A percentile compares a stretch with the other conserved stretches of the same genome.
Conservation (phyloP, 139 green algal genomes). For the Diplosphaera chodatii region DNA sequence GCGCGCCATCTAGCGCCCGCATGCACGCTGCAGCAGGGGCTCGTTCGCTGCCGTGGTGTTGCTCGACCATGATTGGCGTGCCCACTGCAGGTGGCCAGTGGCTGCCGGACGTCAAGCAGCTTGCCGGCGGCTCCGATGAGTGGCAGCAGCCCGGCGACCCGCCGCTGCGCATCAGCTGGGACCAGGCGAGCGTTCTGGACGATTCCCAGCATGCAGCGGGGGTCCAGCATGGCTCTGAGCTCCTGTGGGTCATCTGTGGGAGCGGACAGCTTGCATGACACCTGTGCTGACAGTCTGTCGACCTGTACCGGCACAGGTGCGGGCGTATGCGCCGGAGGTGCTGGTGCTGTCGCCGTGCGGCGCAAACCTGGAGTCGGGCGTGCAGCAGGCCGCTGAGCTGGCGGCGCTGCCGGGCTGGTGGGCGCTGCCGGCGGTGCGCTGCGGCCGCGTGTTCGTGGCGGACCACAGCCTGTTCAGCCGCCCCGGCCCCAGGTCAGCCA, state of each 20-base stretch:
- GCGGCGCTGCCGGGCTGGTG: conserved; percentile 80
- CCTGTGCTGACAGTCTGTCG: no score
- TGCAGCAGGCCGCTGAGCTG: conserved; percentile 52
- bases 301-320: conserved; percentile 28
- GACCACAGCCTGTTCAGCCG: conserved; percentile 52
- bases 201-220: no score
- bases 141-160: conserved; percentile 22
- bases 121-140: conserved; percentile 42
- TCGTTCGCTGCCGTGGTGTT: no score
- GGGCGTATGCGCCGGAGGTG: conserved; percentile 55
- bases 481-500: conserved; percentile 48
- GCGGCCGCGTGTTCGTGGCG: conserved; percentile 66
- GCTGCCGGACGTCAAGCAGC: conserved; percentile 57
- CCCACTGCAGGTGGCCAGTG: conserved; percentile 39
- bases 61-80: no score
- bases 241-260: no score
- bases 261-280: no score
- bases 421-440: conserved; percentile 73
- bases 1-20: no score
- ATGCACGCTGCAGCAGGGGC: no score
- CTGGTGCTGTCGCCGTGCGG: conserved; percentile 35
- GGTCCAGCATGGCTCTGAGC: no score
- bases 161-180: conserved; percentile 13
- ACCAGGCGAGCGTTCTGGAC: conserved; percentile 5
- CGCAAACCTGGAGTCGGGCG: conserved; percentile 6